These are phyloP conservation scores for Neohortaea acidophila DNA, from an alignment of 495 filamentous ascomycete species.

Conservation along the genomic window DNA sequence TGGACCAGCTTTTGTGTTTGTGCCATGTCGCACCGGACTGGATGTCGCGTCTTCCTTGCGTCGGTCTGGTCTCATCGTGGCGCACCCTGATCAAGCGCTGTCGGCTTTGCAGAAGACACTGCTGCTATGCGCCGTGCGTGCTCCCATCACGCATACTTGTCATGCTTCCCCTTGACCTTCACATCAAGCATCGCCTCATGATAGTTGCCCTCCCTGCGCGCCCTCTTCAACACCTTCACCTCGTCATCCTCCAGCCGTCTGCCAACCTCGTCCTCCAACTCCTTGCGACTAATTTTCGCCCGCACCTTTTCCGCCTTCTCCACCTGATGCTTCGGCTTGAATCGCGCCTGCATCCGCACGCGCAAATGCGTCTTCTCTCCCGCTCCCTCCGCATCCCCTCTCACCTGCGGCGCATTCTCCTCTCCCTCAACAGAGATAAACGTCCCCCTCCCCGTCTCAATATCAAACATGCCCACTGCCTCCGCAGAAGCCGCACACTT, in stretches of 20 bases:
- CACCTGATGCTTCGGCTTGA: constrained; percentile 68
- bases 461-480: constrained; percentile 19
- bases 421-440: constrained; percentile 27
- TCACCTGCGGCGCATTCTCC: constrained; percentile 40
- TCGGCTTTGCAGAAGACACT: too few species aligned
- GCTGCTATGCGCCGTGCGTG: too few species aligned
- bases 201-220: constrained; percentile 74
- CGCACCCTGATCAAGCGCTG: too few species aligned
- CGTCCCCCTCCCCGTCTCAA: constrained; percentile 20
- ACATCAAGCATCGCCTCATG: constrained; percentile 80
- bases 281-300: constrained; percentile 73
- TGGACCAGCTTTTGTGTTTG: too few species aligned
- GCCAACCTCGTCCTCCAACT: constrained; percentile 72
- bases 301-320: constrained; percentile 62
- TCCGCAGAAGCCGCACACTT: constrained; percentile 2
- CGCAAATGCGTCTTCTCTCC: constrained; percentile 63
- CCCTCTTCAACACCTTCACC: constrained; percentile 65
- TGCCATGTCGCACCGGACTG: too few species aligned
- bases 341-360: constrained; percentile 86
- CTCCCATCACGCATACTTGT: constrained; percentile 68
- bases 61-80: too few species aligned
- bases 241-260: constrained; percentile 68
- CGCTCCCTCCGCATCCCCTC: constrained; percentile 60
- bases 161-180: constrained; percentile 88
- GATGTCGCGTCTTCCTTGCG: too few species aligned